Evolutionary conservation across 192 early-diverging fungal species (phyloP), one percentile per base, ranked within the genome.

Genomic region (Geranomyces michiganensis): DNA sequence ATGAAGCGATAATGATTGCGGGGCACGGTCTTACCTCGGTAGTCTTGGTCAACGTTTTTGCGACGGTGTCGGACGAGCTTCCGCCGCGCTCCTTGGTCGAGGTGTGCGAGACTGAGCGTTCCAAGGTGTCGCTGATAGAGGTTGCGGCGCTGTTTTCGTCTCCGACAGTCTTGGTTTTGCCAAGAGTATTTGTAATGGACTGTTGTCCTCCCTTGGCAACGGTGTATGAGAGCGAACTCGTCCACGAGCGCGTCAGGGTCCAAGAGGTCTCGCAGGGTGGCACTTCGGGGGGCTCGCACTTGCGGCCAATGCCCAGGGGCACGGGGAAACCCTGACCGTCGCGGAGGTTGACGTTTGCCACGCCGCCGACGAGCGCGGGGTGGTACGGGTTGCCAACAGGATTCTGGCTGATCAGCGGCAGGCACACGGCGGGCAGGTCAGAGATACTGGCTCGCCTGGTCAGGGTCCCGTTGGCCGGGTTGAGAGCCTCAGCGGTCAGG

Each of bases 361-460:
- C 51, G 15, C 51, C 51, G 10, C 36, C 36, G 15, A 55, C 27
- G 7, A 55, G 51, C 3, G 51, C 3, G 4, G n/a, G 21, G 51
- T 55, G 51, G 51, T 55, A 55, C n/a, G 27, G 51, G 51, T 55
- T 55, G 51, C 21, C 51, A 3, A 55, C 51, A 15, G 51, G 51
- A 15, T 55, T 55, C 21, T 8, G 6, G 15, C 51, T 55, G 51
- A 55, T 27, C 6, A 55, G 51, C 21, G 51, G 51, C n/a, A 55
- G 51, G 51, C 51, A 55, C 4, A 27, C 27, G n/a, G 51, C 6
- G n/a, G 51, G 51, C 36, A 41, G 36, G 36, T 41, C 36, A 41
- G 36, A 7, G 5, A 41, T 10, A 10, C 36, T 10, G 36, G 3
- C 36, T 7, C 36, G 36, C 36, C 10, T 41, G 36, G 10, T 41